Evolutionary conservation across 2,329 filamentous ascomycete genomes (phyloP), one percentile per base, ranked within the genome.

Genomic region (Exophiala calicioides): DNA sequence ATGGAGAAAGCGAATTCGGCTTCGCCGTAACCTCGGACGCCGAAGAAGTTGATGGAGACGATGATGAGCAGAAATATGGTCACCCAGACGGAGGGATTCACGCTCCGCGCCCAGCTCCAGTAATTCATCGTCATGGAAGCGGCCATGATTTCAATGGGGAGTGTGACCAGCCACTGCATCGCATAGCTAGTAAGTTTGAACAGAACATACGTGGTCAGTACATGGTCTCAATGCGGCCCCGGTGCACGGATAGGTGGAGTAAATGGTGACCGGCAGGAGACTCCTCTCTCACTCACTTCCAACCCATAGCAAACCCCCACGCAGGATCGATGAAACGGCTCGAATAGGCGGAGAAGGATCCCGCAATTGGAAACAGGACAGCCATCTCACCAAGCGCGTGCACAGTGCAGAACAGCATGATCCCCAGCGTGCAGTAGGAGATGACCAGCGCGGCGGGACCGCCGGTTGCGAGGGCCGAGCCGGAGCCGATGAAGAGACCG

Each of bases 291-390:
- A 76, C 80, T 66, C 66, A 87, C 77, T 94, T 94, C 88, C 88
- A 94, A 9, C 89, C 89, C 87, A 95, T 93, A 36, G 89, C 88
- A 62, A 95, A 95, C 0, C 90, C 90, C 90, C 89, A 95, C 0
- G 90, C 90, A 1, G 90, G 90, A 62, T 96, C 90, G 13, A 96
- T 68, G 60, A 96, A 96, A 13, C 90, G 82, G 21, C 88, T 95
- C 10, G 90, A 91, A 70, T 90, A 96, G 5, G 88, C 84, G 1
- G 89, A 88, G 64, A 95, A 96, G 3, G 89, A 93, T 46, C 90
- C 90, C 19, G 90, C 86, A 21, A 96, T 85, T 3, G 90, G 90
- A 58, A 90, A 95, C 10, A 90, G 71, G 15, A 95, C 90, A 12
- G 90, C 88, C 68, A 96, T 80, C 67, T 96, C 90, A 53, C 90